These are phyloP conservation scores for Xanthoparmelia taractica DNA, from an alignment of 495 filamentous ascomycete species.

Conservation along the genomic window DNA sequence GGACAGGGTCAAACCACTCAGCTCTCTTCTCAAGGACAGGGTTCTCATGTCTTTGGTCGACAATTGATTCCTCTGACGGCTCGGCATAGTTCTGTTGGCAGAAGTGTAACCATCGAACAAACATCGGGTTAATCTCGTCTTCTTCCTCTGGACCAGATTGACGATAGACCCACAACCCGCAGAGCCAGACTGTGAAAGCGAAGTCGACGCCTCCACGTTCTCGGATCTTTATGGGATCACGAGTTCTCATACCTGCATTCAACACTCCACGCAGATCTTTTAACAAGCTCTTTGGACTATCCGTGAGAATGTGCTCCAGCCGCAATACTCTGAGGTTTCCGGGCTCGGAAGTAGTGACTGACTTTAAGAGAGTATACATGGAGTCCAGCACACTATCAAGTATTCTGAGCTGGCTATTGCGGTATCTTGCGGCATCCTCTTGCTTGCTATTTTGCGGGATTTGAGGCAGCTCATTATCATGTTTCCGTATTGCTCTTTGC, in stretches of 20 bases:
- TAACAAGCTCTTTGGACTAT: conserved; percentile 12
- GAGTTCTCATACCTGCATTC: conserved; percentile 23
- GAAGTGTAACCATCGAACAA: conserved; percentile 14
- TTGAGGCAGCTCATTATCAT: conserved; percentile 9
- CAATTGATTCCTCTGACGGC: not conserved
- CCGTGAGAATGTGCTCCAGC: conserved; percentile 21
- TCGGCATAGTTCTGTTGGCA: conserved; percentile 3
- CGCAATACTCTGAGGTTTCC: conserved; percentile 16
- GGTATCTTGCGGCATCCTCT: conserved; percentile 25
- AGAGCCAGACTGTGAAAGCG: conserved; percentile 25
- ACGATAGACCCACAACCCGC: conserved; percentile 16
- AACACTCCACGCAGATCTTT: conserved; percentile 23
- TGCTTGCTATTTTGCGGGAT: conserved; percentile 20
- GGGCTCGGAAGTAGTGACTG: conserved; percentile 6
- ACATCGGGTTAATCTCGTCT: not conserved
- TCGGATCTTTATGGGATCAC: conserved; percentile 21
- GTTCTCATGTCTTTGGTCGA: not conserved
- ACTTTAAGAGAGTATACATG: conserved; percentile 12
- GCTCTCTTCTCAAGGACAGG: not conserved
- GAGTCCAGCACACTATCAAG: conserved; percentile 14
- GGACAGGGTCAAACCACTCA: conserved; percentile 12
- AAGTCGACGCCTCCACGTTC: conserved; percentile 21
- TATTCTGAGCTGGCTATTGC: conserved; percentile 20
- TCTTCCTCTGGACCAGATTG: not conserved
- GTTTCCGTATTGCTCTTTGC: conserved; percentile 9